Conservation (phyloP, 2,329 filamentous ascomycete species). For the Xenoacremonium recifei region DNA sequence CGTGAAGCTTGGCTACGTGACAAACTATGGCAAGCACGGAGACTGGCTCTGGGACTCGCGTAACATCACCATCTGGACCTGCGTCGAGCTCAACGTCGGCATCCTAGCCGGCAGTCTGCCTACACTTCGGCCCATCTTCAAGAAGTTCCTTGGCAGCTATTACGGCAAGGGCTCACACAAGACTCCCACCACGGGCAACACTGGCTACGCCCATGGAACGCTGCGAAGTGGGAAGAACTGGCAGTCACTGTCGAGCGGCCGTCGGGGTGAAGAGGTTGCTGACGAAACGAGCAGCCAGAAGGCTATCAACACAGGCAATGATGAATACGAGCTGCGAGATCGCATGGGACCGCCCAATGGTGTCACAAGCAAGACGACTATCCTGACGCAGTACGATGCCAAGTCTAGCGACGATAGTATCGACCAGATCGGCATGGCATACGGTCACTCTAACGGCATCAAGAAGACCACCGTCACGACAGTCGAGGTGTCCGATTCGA, state of each 20-base stretch:
- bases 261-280: conserved; percentile 9
- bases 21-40: conserved; percentile 36
- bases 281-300: conserved; percentile 29
- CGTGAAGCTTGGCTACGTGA: conserved; percentile 38
- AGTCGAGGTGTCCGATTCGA: conserved; percentile 13
- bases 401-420: conserved; percentile 25
- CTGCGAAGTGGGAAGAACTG: conserved; percentile 22
- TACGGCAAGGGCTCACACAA: conserved; percentile 29
- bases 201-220: conserved; percentile 21
- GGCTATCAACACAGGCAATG: conserved; percentile 21
- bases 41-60: conserved; percentile 45
- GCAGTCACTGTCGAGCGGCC: conserved; percentile 20
- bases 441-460: conserved; percentile 15
- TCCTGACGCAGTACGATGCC: conserved; percentile 19
- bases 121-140: conserved; percentile 33
- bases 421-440: conserved; percentile 6
- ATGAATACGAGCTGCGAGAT: conserved; percentile 27
- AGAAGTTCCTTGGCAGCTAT: conserved; percentile 28
- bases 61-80: conserved; percentile 47
- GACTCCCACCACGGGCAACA: conserved; percentile 22
- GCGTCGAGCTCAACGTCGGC: conserved; percentile 36
- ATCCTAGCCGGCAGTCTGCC: conserved; percentile 37
- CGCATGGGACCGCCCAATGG: conserved; percentile 11
- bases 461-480: conserved; percentile 30
- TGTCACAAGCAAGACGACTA: conserved; percentile 14